Evolutionary conservation across 179 eudicot species (phyloP).

Genomic region (Heliamphora pulchella): DNA sequence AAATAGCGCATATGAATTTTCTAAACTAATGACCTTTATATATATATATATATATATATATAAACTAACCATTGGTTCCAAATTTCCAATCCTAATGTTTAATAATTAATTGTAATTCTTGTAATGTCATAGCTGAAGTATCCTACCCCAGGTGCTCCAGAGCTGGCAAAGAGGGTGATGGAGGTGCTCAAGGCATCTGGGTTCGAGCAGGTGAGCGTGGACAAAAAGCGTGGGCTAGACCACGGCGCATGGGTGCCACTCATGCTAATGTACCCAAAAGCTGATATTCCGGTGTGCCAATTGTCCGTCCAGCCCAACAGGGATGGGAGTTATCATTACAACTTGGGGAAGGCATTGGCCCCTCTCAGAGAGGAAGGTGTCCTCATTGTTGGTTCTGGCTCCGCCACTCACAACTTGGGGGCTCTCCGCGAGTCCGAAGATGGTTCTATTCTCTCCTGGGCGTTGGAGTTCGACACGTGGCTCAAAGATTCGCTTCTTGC

Average conservation of each 20-base stretch:
- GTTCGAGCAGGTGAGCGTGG: conserved; percentile 34
- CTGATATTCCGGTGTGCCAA: conserved; percentile 69
- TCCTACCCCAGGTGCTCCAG: conserved; percentile 75
- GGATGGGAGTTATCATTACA: conserved; percentile 52
- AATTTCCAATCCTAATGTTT: too few relatives aligned
- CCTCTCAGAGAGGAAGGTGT: conserved; percentile 64
- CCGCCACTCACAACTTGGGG: conserved; percentile 60
- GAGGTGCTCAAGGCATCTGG: conserved; percentile 46
- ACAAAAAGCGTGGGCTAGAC: conserved; percentile 68
- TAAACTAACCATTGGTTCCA: too few relatives aligned
- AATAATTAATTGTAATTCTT: too few relatives aligned
- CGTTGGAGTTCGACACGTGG: conserved; percentile 60
- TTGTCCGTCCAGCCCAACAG: conserved; percentile 49
- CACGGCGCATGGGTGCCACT: conserved; percentile 84
- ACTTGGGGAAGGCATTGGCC: conserved; percentile 58
- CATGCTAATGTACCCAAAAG: conserved; percentile 78
- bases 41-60: too few relatives aligned
- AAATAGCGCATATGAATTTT: too few relatives aligned
- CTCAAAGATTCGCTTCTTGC: conserved; percentile 51
- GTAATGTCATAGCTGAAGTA: conserved; percentile 36
- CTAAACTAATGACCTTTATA: too few relatives aligned
- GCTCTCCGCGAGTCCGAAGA: conserved; percentile 13
- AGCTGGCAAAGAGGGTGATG: conserved; percentile 50
- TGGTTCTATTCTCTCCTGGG: conserved; percentile 40
- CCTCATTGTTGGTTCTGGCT: conserved; percentile 65